These are phyloP conservation scores for Solanum sejunctum DNA, from an alignment of 257 asterid genomes.

Conservation along the genomic window DNA sequence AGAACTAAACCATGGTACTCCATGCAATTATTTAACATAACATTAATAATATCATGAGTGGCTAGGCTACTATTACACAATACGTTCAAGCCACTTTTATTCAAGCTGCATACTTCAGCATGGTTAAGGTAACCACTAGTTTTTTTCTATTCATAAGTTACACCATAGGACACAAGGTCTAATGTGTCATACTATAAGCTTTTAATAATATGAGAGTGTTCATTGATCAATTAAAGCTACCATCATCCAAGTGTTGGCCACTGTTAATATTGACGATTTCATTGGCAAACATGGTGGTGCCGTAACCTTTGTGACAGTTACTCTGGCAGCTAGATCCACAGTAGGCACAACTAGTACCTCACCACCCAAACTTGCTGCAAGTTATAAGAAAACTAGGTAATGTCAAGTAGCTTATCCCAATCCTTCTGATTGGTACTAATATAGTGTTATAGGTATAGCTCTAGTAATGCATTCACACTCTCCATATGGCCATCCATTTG, in stretches of 20 bases:
- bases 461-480: too few relatives aligned
- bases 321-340: conserved; percentile 6
- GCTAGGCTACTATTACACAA: too few relatives aligned
- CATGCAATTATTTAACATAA: background rate
- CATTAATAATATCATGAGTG: too few relatives aligned
- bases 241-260: background rate
- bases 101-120: too few relatives aligned
- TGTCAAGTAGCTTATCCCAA: too few relatives aligned
- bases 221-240: background rate
- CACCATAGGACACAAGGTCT: background rate
- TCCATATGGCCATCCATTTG: too few relatives aligned
- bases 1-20: background rate
- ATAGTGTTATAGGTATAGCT: too few relatives aligned
- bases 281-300: background rate
- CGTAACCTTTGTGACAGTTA: background rate
- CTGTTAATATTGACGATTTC: background rate
- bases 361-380: conserved; percentile 2
- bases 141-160: background rate
- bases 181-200: background rate
- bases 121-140: too few relatives aligned
- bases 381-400: too few relatives aligned
- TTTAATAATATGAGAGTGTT: background rate
- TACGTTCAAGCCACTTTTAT: too few relatives aligned
- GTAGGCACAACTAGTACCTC: background rate
- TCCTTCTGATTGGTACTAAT: too few relatives aligned